phyloP scores from a whole-genome alignment of 257 asterid genomes.

The Fraxinus quadrangulata region DNA sequence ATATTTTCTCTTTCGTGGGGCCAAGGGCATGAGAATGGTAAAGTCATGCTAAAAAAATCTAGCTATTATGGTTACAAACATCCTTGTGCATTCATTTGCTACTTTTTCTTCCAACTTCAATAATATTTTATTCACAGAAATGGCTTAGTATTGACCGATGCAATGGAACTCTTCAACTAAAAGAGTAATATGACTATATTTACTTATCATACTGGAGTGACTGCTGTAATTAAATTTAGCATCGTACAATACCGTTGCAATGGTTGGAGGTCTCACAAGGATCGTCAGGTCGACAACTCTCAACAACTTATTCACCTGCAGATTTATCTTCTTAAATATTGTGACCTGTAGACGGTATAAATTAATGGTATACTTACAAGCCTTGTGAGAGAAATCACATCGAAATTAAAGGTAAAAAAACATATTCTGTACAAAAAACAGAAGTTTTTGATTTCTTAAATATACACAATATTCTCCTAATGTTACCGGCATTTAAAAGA shows the following conservation, averaged over 20 bases:
- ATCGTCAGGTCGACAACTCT: conserved; percentile 27
- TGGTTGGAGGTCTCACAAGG: conserved; percentile 43
- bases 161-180: neutral
- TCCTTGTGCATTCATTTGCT: neutral
- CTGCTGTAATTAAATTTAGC: neutral
- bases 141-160: neutral
- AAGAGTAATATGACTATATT: neutral
- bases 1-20: too few species aligned
- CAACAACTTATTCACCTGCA: conserved; percentile 23
- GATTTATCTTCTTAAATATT: conserved; percentile 14
- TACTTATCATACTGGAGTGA: neutral
- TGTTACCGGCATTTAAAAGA: neutral
- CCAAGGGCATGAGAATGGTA: too few species aligned
- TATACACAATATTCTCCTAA: neutral
- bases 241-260: conserved; percentile 37
- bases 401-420: neutral
- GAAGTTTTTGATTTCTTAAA: neutral
- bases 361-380: neutral
- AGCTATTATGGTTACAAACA: neutral
- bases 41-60: too few species aligned
- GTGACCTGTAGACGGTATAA: conserved; percentile 27
- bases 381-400: neutral
- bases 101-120: neutral
- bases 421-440: neutral
- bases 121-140: neutral